Evolutionary conservation across 129 eudicot species (phyloP).

Genomic region (Escallonia rubra): DNA sequence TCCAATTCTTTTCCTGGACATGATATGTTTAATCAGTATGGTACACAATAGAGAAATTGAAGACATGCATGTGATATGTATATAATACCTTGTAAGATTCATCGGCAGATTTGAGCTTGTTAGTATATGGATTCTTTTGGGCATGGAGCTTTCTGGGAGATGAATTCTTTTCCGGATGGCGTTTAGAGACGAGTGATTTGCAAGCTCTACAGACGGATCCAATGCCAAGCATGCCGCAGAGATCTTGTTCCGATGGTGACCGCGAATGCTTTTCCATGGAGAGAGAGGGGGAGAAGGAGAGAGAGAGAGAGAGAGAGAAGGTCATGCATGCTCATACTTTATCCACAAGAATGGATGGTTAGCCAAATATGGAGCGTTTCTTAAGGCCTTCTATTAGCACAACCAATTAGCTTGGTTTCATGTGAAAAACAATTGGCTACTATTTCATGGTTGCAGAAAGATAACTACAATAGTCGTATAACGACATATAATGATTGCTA

Average conservation of each 20-base stretch:
- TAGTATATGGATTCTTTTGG: slow-evolving; percentile 12
- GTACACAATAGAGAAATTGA: neutral
- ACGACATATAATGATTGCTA: too few species aligned
- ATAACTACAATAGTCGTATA: too few species aligned
- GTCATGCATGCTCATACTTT: neutral
- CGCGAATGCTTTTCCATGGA: slow-evolving; percentile 26
- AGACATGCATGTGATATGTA: neutral
- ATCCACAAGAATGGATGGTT: slow-evolving; percentile 6
- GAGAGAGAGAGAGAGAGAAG: slow-evolving; percentile 11
- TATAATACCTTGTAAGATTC: slow-evolving; percentile 16
- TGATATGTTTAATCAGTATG: too few species aligned
- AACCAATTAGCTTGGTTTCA: too few species aligned
- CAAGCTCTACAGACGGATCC: slow-evolving; percentile 45
- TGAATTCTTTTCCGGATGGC: slow-evolving; percentile 33
- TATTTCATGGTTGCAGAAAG: too few species aligned
- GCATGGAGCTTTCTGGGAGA: neutral
- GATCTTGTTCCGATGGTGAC: neutral
- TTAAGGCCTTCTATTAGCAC: slow-evolving; percentile 3
- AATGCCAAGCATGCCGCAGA: slow-evolving; percentile 13
- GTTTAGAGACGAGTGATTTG: slow-evolving; percentile 42
- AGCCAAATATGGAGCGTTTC: slow-evolving; percentile 4
- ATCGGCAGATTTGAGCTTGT: slow-evolving; percentile 8
- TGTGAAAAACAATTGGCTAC: too few species aligned
- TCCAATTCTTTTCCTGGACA: too few species aligned
- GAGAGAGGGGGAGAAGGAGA: slow-evolving; percentile 7